Base-by-base conservation (phyloP, 23 red algal genomes). In the Chondrus crispus region DNA sequence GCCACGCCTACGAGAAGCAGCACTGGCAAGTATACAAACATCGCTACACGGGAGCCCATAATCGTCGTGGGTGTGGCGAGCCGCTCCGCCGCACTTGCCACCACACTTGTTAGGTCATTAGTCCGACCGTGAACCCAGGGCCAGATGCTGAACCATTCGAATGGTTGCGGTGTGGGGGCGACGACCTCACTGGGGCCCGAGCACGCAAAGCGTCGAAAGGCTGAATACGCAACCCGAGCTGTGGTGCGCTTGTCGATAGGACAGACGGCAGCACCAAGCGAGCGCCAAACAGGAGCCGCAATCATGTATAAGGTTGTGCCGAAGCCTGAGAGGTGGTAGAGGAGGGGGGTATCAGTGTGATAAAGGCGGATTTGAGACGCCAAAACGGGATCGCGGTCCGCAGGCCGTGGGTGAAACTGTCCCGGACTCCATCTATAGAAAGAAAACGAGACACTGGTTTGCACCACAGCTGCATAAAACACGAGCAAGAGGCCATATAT, bases 261-360 rank as follows among this genome's bases (percentile, higher is more conserved):
- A n/a, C n/a, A n/a, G n/a, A n/a, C 26, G 60, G 26, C 8, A 66
- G 60, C 60, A 22, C 60, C 60, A 66, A 66, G 35, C 26, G 35
- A 9, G 50, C 60, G 60, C 60, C 60, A 66, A 13, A 90, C 73
- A 78, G 43, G 44, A 69, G 49, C 62, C 49, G 55, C 87, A 54
- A 20, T 62, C 71, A 60, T 60, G 62, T 28, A 55, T 46, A 32
- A 14, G 26, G 29, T 90, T 41, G 2, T 68, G 47, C 40, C 46
- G 45, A 47, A 57, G 29, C 20, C 30, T 8, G 35, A 55, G 40
- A 62, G 9, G 32, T 46, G 50, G 70, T 10, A 47, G 38, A 32
- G 50, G 22, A 5, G 2, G 35, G 6, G 24, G 82, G 39, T 19
- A 50, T 1, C 12, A 86, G n/a, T 29, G 38, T 38, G 22, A 62